Conservation (phyloP, 805 yeast species). For the Clavispora carvajalis region DNA sequence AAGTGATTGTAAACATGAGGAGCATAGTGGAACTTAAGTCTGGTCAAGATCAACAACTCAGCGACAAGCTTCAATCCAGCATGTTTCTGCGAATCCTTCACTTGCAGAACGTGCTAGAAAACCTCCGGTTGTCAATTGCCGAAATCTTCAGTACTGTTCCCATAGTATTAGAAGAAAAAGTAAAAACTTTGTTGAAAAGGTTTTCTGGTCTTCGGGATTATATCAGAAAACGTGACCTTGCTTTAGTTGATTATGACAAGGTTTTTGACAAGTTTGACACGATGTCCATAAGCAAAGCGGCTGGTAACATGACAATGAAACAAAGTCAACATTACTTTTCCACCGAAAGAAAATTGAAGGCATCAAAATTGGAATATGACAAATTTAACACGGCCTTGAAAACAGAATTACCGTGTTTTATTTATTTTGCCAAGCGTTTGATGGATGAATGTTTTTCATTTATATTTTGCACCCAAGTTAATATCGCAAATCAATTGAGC, state of each 20-base stretch:
- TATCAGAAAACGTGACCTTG: conserved; percentile 25
- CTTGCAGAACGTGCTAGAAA: not conserved
- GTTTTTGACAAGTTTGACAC: conserved; percentile 23
- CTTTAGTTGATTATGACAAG: conserved; percentile 35
- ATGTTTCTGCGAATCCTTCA: not conserved
- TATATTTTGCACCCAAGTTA: not conserved
- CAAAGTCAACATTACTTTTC: conserved; percentile 22
- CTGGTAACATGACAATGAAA: conserved; percentile 25
- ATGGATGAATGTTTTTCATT: not conserved
- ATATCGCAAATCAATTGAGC: not conserved
- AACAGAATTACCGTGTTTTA: conserved; percentile 43
- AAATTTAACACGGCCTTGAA: conserved; percentile 35
- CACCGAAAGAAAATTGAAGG: conserved; percentile 24
- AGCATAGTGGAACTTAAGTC: not conserved
- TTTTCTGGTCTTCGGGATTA: conserved; percentile 22
- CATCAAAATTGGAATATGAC: conserved; percentile 24
- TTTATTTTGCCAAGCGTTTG: conserved; percentile 6
- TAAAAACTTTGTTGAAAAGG: conserved; percentile 11
- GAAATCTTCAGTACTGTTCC: conserved; percentile 8
- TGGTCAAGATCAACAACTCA: not conserved
- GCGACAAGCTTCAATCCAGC: not conserved
- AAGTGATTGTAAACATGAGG: conserved; percentile 9
- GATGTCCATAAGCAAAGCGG: conserved; percentile 29
- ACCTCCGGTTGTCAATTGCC: conserved; percentile 4
- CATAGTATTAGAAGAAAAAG: conserved; percentile 9